Evolutionary conservation across 768 basidiomycete genomes (phyloP).

Genomic region (Mycena sanguinolenta): DNA sequence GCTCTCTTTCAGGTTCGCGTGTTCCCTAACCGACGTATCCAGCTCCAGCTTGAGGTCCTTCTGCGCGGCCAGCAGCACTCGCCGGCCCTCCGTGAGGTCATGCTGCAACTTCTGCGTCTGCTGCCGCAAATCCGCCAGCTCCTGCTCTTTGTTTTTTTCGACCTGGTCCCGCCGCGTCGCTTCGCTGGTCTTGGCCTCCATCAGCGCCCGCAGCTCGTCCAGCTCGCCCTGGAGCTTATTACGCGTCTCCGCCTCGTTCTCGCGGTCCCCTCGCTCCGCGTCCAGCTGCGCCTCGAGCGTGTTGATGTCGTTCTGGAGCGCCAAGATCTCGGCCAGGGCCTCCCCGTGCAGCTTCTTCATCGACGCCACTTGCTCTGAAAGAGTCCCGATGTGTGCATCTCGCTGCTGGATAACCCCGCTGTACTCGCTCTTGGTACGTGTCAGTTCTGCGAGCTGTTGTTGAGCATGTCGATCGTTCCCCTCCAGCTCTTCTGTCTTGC

Average conservation of each 20-base stretch:
- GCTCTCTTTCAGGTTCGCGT: conserved; percentile 68
- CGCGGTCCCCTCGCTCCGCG: conserved; percentile 67
- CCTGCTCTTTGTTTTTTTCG: conserved; percentile 89
- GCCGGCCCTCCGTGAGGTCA: conserved; percentile 77
- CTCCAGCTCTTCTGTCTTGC: conserved; percentile 73
- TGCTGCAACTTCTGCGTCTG: conserved; percentile 73
- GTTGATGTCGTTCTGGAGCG: conserved; percentile 78
- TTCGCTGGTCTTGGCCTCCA: conserved; percentile 89
- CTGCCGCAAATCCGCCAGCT: conserved; percentile 78
- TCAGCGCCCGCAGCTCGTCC: conserved; percentile 85
- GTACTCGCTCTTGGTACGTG: conserved; percentile 82
- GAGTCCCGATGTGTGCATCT: conserved; percentile 74
- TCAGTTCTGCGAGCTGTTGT: conserved; percentile 82
- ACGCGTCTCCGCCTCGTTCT: conserved; percentile 59
- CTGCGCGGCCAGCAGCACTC: conserved; percentile 71
- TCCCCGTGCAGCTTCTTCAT: conserved; percentile 68
- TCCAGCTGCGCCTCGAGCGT: conserved; percentile 73
- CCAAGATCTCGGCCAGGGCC: conserved; percentile 70
- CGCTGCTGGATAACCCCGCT: conserved; percentile 82
- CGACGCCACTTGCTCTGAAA: conserved; percentile 66
- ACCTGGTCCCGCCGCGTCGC: conserved; percentile 87
- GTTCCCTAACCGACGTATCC: conserved; percentile 72
- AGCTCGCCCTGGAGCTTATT: conserved; percentile 84
- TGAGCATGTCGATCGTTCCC: conserved; percentile 77
- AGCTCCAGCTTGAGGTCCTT: conserved; percentile 83